These are phyloP conservation scores for Eucalyptus pauciflora DNA, from an alignment of 345 rosid genomes.

Conservation along the genomic window DNA sequence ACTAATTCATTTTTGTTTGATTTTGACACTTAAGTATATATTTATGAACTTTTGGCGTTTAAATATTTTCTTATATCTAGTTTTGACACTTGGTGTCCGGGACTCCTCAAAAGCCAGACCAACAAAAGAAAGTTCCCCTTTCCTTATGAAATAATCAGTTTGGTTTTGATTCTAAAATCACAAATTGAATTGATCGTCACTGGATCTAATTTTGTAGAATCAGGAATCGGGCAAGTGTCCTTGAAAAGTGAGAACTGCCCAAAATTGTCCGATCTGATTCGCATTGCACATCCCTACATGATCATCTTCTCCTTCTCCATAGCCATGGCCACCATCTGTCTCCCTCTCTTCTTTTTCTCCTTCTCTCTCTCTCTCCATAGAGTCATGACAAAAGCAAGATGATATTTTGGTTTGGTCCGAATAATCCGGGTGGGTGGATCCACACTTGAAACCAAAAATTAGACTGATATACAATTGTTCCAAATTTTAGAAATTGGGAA, in stretches of 20 bases:
- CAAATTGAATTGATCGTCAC: accelerated
- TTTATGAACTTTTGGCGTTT: accelerated
- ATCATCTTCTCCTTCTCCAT: too few relatives aligned
- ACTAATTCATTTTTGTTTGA: accelerated
- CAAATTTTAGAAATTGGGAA: too few relatives aligned
- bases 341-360: too few relatives aligned
- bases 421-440: neutral
- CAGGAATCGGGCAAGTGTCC: too few relatives aligned
- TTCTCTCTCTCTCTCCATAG: neutral
- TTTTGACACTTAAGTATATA: accelerated
- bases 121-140: neutral
- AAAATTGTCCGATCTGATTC: too few relatives aligned
- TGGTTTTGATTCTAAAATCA: accelerated
- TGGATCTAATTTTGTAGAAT: too few relatives aligned
- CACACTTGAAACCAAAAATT: neutral
- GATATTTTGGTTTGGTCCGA: neutral
- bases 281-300: too few relatives aligned
- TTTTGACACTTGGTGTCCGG: too few relatives aligned
- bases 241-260: too few relatives aligned
- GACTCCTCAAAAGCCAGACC: too few relatives aligned
- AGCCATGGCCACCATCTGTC: accelerated
- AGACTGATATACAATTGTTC: accelerated
- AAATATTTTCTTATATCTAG: accelerated
- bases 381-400: neutral
- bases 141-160: too few relatives aligned